Base-by-base conservation (phyloP, 768 basidiomycete genomes). In the Cubamyces lactineus region DNA sequence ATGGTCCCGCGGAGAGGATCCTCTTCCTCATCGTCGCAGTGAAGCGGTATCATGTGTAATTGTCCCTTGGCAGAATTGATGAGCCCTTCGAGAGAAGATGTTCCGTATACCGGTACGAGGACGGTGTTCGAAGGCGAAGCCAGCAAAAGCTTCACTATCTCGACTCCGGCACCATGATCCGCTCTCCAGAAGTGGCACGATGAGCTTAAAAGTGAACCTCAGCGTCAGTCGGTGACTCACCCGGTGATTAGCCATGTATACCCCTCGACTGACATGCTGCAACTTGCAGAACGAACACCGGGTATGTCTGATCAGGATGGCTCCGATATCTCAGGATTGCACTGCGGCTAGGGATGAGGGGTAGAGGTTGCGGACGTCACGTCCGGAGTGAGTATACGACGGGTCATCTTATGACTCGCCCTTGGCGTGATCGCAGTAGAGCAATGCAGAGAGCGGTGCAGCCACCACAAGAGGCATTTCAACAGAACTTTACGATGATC, bases 21-120 rank as follows among this genome's bases (percentile, higher is more conserved):
- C 40, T 6, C 34, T 1, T 34, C 34, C 34, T 66, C 51, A 40
- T 72, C 65, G 24, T 56, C 62, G 23, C 73, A 69, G 51, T 79
- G 75, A 13, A 79, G 67, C 38, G 67, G 50, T 8, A 78, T 59
- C 42, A 79, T 56, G 53, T 79, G 72, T 5, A 79, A 67, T 3
- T 42, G 67, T 9, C 73, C 77, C 50, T 67, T 52, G n/a, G 71
- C 69, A n/a, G 50, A 53, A 9, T 49, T 42, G 19, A 60, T 47
- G 13, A 75, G 67, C 2, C 61, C 67, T 13, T 69, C 48, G 34
- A 74, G 62, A 0, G 46, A 63, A 2, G 43, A 2, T 40, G 54
- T 13, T 62, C 60, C 2, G 73, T 71, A 40, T 61, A 70, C 6
- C 73, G 69, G 58, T 71, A 74, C 75, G 46, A 76, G 70, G 41